Conservation (phyloP, 768 basidiomycete species). For the Termitomyces heimii region DNA sequence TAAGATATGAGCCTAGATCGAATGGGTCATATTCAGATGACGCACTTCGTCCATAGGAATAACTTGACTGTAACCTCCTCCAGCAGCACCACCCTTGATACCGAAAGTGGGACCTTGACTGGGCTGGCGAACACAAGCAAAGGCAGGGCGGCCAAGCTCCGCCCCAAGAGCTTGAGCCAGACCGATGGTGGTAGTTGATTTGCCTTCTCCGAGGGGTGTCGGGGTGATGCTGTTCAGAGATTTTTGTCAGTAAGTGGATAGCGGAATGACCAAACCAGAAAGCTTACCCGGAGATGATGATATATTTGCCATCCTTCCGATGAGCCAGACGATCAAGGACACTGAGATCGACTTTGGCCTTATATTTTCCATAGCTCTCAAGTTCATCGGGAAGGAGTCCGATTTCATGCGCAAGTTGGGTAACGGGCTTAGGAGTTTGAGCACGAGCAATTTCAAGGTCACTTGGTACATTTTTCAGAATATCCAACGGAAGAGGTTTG, state of each 20-base stretch:
- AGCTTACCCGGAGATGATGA: constrained; percentile 82
- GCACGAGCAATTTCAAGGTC: constrained; percentile 97
- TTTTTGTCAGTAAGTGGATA: background rate
- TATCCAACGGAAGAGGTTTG: constrained; percentile 72
- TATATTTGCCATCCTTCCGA: constrained; percentile 92
- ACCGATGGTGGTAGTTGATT: constrained; percentile 97
- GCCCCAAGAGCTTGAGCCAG: constrained; percentile 95
- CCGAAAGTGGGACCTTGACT: constrained; percentile 99
- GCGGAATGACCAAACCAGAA: background rate
- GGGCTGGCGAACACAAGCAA: constrained; percentile 96
- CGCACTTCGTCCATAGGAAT: constrained; percentile 97
- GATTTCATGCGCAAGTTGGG: constrained; percentile 80
- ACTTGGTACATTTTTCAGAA: constrained; percentile 85
- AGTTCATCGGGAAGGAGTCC: constrained; percentile 83
- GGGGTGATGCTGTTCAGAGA: constrained; percentile 71
- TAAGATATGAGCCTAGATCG: background rate
- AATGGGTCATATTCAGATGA: background rate
- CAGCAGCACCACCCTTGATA: constrained; percentile 98
- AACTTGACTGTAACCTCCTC: constrained; percentile 97
- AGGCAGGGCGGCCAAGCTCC: constrained; percentile 86
- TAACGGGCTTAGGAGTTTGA: constrained; percentile 87
- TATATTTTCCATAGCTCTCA: constrained; percentile 93
- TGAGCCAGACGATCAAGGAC: constrained; percentile 80
- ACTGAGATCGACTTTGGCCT: constrained; percentile 93
- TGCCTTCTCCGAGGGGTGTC: constrained; percentile 95